Conservation (phyloP, 164 flowering plant species). For the Euptelea pleiosperma region DNA sequence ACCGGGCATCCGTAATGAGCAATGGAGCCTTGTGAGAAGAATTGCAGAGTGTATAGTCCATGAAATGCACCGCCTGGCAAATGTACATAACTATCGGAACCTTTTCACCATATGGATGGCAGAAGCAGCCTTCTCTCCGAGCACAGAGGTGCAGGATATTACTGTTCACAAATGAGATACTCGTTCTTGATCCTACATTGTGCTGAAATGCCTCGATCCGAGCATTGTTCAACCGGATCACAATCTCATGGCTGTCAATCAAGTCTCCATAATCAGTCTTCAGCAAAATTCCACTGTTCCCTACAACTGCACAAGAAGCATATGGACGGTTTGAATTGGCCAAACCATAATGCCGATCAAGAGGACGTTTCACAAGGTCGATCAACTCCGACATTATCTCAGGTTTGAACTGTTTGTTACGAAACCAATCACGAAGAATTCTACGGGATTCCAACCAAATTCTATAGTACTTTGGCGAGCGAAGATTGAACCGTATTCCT, state of each 20-base stretch:
- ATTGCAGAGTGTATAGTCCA: constrained; percentile 76
- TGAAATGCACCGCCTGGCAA: constrained; percentile 80
- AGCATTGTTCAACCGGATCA: constrained; percentile 88
- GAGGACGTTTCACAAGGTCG: constrained; percentile 40
- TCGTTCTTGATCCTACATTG: constrained; percentile 74
- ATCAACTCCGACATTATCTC: constrained; percentile 62
- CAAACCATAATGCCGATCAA: constrained; percentile 40
- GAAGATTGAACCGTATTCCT: constrained; percentile 34
- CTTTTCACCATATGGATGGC: constrained; percentile 80
- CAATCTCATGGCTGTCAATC: constrained; percentile 83
- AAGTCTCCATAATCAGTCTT: constrained; percentile 46
- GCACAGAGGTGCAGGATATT: constrained; percentile 81
- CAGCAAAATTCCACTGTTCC: constrained; percentile 87
- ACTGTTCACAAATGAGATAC: constrained; percentile 71
- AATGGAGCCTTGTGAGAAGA: constrained; percentile 62
- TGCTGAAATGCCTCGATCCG: constrained; percentile 39
- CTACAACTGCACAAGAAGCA: constrained; percentile 83
- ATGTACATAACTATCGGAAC: constrained; percentile 85
- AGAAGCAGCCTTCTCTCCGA: constrained; percentile 62
- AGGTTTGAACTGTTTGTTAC: constrained; percentile 47
- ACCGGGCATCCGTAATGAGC: constrained; percentile 76
- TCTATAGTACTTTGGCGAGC: constrained; percentile 47
- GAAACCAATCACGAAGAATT: constrained; percentile 53
- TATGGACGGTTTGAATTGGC: constrained; percentile 24
- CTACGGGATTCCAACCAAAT: constrained; percentile 61